Evolutionary conservation across 306 rosid genomes (phyloP), one percentile per base, ranked within the genome.

Genomic region (Prunus salicina): DNA sequence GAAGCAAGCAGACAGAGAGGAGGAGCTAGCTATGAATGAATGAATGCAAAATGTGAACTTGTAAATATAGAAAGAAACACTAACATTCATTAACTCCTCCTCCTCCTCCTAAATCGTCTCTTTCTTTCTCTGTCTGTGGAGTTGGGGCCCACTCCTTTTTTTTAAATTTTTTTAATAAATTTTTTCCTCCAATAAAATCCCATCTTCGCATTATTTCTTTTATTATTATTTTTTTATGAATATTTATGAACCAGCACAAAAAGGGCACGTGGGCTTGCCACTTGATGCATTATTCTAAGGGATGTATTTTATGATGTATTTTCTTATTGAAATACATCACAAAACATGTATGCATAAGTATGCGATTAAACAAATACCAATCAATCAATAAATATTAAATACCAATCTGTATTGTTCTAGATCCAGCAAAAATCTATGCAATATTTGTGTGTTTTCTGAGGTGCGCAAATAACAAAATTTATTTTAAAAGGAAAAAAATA

Each of bases 11-110:
- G 60, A n/a, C 5, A 27, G 28, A 4, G 5, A 5, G 6, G 7
- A 34, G 8, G 41, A 34, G 41, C 41, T 32, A 32, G 52, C 52
- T 49, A 49, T 13, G 52, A 49, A 13, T 12, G 28, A 8, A 53
- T 16, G 69, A 73, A 73, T 11, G 73, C 34, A 22, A 77, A 77
- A 77, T 69, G 81, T 13, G 76, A 20, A 3, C 52, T 30, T 47
- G 15, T 15, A 24, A 34, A 34, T 34, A 34, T 34, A 34, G 41
- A 34, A 34, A 5, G 41, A 34, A 34, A 34, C 41, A 34, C 41
- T 34, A 34, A 6, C 41, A 34, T 34, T 34, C 41, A 34, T 34
- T 34, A 34, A 34, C 41, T 34, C 8, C 41, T 34, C 38, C 38
- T 34, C 38, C 38, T 5, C 38, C 38, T 32, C 41, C 41, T 5